Conservation (phyloP, 1,284 basidiomycete genomes). For the Ceratobasidium sp. region DNA sequence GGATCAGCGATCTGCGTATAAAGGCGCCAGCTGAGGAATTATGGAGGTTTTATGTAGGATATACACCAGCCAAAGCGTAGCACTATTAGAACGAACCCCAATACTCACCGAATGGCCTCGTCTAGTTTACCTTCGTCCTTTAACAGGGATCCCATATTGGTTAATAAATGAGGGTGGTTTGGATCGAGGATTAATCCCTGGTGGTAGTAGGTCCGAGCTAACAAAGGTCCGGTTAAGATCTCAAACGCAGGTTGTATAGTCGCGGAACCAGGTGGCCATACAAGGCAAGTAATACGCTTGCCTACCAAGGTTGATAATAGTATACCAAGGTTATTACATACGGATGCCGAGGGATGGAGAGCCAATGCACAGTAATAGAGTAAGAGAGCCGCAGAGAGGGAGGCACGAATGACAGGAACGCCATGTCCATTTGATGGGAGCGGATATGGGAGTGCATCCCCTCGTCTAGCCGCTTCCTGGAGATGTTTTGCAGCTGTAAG, state of each 20-base stretch:
- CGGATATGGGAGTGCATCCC: constrained; percentile 9
- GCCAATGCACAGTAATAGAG: constrained; percentile 65
- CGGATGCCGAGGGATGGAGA: constrained; percentile 60
- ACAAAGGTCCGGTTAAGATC: constrained; percentile 48
- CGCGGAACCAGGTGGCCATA: constrained; percentile 7
- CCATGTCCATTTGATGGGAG: background rate
- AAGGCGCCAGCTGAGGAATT: too few relatives aligned
- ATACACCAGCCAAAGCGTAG: constrained; percentile 3
- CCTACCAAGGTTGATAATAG: constrained; percentile 58
- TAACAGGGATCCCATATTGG: constrained; percentile 64
- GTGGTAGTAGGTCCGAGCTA: constrained; percentile 64
- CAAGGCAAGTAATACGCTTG: constrained; percentile 44
- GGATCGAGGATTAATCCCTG: constrained; percentile 62
- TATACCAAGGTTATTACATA: constrained; percentile 67
- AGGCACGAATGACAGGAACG: constrained; percentile 53
- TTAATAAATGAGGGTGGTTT: constrained; percentile 64
- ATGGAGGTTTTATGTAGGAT: too few relatives aligned
- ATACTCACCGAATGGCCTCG: constrained; percentile 58
- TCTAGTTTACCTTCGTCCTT: constrained; percentile 63
- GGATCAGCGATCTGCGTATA: too few relatives aligned
- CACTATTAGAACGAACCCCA: background rate
- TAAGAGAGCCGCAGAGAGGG: constrained; percentile 58
- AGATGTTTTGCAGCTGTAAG: constrained; percentile 63
- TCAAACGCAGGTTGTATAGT: constrained; percentile 45
- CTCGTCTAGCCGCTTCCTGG: constrained; percentile 53